Evolutionary conservation across 2,329 filamentous ascomycete species (phyloP).

Genomic region (Shiraia sp.): DNA sequence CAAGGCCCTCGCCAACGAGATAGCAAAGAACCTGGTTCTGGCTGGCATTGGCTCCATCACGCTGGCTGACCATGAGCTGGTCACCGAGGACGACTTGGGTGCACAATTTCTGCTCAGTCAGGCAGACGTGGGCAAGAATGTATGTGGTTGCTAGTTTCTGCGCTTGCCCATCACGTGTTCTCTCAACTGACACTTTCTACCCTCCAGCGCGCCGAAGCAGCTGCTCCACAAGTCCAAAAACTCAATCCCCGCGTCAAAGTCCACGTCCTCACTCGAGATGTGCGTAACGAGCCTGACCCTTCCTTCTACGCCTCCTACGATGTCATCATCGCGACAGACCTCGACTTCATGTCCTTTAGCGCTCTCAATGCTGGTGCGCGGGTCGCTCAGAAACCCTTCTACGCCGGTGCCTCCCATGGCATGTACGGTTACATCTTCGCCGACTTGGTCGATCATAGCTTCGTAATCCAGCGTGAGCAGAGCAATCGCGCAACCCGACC

Average conservation of each 20-base stretch:
- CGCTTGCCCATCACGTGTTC: constrained; percentile 2
- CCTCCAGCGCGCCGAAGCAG: constrained; percentile 80
- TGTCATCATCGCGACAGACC: constrained; percentile 86
- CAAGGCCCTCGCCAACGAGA: constrained; percentile 86
- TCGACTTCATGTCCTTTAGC: constrained; percentile 73
- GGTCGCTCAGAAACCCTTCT: constrained; percentile 78
- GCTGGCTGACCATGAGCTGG: constrained; percentile 75
- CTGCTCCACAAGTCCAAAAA: constrained; percentile 74
- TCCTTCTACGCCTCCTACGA: constrained; percentile 80
- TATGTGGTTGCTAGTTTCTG: constrained; percentile 32
- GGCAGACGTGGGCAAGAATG: constrained; percentile 73
- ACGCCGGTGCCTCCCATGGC: constrained; percentile 84
- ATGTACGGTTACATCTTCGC: constrained; percentile 95
- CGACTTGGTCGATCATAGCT: constrained; percentile 88
- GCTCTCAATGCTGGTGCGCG: constrained; percentile 86
- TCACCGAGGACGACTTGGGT: constrained; percentile 77
- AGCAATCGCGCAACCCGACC: constrained; percentile 67
- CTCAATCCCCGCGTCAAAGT: constrained; percentile 89
- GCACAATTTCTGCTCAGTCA: constrained; percentile 73
- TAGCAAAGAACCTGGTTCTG: constrained; percentile 95
- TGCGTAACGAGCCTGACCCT: constrained; percentile 62
- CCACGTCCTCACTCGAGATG: constrained; percentile 68
- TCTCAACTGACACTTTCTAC: too few relatives aligned
- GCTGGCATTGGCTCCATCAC: constrained; percentile 91
- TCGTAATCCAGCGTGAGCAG: constrained; percentile 81